Percentiles rank a stretch among this genome's conserved stretches.
Conservation (phyloP, 441 rosid genomes). For the Jatropha multifida region DNA sequence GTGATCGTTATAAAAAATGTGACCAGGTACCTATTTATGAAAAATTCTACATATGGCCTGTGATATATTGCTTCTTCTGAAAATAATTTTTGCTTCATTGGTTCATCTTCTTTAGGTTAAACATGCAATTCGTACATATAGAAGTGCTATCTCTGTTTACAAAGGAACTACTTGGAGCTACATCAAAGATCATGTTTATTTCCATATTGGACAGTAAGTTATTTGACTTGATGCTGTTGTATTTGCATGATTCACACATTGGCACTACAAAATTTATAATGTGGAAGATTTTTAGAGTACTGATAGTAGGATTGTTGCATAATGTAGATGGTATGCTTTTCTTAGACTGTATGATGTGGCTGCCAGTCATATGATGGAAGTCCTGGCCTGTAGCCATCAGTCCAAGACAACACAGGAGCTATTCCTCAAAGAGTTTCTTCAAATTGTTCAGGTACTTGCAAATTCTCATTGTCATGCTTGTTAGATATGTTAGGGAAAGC, state of each 20-base stretch:
- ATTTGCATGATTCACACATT: conserved; percentile 19
- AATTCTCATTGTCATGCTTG: conserved; percentile 20
- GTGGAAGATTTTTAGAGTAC: conserved; percentile 24
- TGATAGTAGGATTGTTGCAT: conserved; percentile 18
- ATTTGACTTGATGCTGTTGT: conserved; percentile 22
- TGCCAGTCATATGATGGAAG: conserved; percentile 75
- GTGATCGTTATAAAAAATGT: conserved; percentile 90
- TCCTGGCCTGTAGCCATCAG: conserved; percentile 85
- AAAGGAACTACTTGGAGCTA: conserved; percentile 85
- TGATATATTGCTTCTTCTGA: conserved; percentile 22
- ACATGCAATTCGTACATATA: conserved; percentile 94
- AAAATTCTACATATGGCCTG: conserved; percentile 20
- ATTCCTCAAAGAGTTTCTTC: conserved; percentile 80
- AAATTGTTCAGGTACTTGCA: conserved; percentile 66
- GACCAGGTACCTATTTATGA: conserved; percentile 72
- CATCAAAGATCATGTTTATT: conserved; percentile 96
- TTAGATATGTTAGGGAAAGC: conserved; percentile 18
- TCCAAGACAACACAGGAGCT: conserved; percentile 90
- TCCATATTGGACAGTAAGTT: conserved; percentile 97
- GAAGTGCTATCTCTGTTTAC: conserved; percentile 87
- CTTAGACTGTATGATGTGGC: conserved; percentile 96
- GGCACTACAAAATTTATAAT: conserved; percentile 19
- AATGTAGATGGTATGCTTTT: conserved; percentile 83
- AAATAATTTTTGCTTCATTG: conserved; percentile 19
- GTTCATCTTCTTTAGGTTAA: conserved; percentile 57